phyloP scores from a whole-genome alignment of 345 rosid genomes.

The Eucalyptus regnans region DNA sequence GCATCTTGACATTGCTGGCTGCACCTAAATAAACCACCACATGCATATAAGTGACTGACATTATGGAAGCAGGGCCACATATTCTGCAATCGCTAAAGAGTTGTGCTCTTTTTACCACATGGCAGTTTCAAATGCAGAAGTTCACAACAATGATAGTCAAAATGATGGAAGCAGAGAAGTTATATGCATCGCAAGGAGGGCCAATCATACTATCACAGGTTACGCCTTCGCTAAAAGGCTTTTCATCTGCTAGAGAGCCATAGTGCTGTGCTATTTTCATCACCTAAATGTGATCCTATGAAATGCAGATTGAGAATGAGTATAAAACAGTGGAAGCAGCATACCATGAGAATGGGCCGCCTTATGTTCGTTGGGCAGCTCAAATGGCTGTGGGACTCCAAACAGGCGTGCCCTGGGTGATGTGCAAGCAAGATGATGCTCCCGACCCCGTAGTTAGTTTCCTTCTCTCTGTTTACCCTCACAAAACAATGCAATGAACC shows the following conservation, averaged over 20 bases:
- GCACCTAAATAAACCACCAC: background rate
- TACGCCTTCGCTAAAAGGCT: background rate
- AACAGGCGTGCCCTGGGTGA: conserved; percentile 85
- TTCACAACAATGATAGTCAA: conserved; percentile 42
- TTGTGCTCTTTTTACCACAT: background rate
- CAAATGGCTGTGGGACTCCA: conserved; percentile 54
- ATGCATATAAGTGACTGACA: background rate
- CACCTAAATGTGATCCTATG: background rate
- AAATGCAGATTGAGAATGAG: conserved; percentile 67
- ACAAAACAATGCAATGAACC: background rate
- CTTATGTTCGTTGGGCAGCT: conserved; percentile 73
- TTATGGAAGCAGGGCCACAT: background rate
- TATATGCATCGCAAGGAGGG: conserved; percentile 86
- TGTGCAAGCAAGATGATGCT: conserved; percentile 88
- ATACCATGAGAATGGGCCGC: conserved; percentile 39
- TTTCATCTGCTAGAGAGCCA: background rate
- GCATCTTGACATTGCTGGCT: background rate
- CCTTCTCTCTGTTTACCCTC: background rate
- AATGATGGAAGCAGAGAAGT: conserved; percentile 52
- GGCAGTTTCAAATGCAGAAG: conserved; percentile 53
- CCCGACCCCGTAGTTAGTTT: conserved; percentile 73
- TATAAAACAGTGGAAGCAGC: conserved; percentile 41
- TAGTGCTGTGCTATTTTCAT: background rate
- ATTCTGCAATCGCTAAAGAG: background rate
- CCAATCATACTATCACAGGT: conserved; percentile 89